Evolutionary conservation across 2,329 filamentous ascomycete genomes (phyloP), one percentile per base, ranked within the genome.

Genomic region (Gaeumannomyces tritici): DNA sequence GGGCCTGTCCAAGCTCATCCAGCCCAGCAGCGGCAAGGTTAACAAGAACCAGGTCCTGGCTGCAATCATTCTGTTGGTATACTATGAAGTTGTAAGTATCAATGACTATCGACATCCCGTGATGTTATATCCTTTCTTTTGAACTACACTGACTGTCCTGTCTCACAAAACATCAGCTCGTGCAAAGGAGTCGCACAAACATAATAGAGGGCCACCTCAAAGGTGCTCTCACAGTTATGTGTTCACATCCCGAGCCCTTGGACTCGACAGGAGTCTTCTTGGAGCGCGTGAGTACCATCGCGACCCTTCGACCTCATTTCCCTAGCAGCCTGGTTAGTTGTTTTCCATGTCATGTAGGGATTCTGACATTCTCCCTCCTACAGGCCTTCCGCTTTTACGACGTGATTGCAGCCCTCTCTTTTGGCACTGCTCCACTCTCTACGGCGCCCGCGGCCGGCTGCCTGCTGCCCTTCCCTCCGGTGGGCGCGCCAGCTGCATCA

Each of bases 321-420:
- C n/a, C 24, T 4, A 28, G 31, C 42, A 13, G 21, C 12, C 42
- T 8, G 18, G 15, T 8, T 18, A 15, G 35, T 4, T 21, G 12
- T 15, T 42, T 18, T 2, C 35, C 3, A 42, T 15, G 35, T 18
- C 13, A 29, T 29, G 11, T 28, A 4, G n/a, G 26, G 7, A 59
- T 11, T 31, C 59, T 55, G 31, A 54, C 55, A 18, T 33, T 8
- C 8, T 55, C 13, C 60, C 60, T 24, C 61, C 69, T 74, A 42
- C 62, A 87, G 84, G 83, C 84, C 1, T 88, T 87, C 66, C 80
- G 82, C 7, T 87, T 87, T 67, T 87, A 87, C 72, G 84, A 87
- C 69, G 84, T 87, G 27, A 87, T 87, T 62, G 80, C 84, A 7
- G 84, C 85, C 1, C 73, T 88, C 33, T 87, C 84, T 0, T 79